Base-by-base conservation (phyloP, 2,329 filamentous ascomycete genomes). In the Phaeosphaeria sp. region DNA sequence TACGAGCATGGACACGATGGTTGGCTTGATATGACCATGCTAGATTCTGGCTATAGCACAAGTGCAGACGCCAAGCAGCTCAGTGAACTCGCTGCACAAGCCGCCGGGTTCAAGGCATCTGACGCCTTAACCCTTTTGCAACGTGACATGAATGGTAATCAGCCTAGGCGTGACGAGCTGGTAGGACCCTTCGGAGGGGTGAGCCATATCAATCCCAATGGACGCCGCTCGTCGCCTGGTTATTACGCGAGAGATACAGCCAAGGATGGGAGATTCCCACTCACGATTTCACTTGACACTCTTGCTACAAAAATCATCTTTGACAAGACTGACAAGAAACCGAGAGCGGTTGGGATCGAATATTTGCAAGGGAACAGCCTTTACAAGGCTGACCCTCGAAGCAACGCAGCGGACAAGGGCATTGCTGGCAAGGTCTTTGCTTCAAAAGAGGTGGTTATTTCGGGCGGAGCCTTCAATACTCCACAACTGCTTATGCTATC, bases 401-500 rank as follows among this genome's bases (percentile, higher is more conserved):
- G 77, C 44, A 56, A 62, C 42, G 64, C 63, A 5, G 53, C 54
- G 18, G 52, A 59, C 30, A 62, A 58, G 13, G 69, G 68, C 0
- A 70, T 58, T 5, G 54, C 74, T n/a, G 79, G 80, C 18, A 62
- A 72, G 43, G 80, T 77, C 41, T 70, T 66, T 10, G 81, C 81
- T 1, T 77, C 60, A 2, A 66, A 66, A 41, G 68, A 71, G 55
- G 66, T 71, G 33, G 67, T 71, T 27, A 59, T 71, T 23, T 66
- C 63, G 5, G 65, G 65, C 5, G 87, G 87, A 7, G 82, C 85
- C 0, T 89, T 85, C 73, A 86, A 89, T 72, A 82, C 83, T 0
- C 86, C 87, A 4, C 87, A 89, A 72, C 72, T 90, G 3, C 83
- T 90, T 6, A 83, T 87, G 74, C 82, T 89, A 0, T 85, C 81